phyloP scores from a whole-genome alignment of 2,329 filamentous ascomycete genomes.

The Fusarium lateritium region DNA sequence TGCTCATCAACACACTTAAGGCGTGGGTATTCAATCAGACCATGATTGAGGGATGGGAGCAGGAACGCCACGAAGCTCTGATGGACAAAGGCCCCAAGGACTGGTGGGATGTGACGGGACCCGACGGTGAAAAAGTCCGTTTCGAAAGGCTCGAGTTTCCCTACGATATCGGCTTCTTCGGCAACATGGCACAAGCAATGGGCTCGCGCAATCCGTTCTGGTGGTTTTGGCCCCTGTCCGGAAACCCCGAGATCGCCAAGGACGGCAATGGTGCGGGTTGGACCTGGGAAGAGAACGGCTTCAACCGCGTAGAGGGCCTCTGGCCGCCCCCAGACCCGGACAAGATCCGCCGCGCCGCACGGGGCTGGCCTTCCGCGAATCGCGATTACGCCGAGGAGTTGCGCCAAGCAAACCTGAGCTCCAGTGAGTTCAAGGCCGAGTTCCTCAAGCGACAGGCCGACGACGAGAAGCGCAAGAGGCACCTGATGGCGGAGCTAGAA shows the following conservation, averaged over 20 bases:
- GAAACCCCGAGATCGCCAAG: slow-evolving; percentile 60
- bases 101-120: slow-evolving; percentile 59
- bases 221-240: slow-evolving; percentile 80
- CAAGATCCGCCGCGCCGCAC: slow-evolving; percentile 64
- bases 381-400: slow-evolving; percentile 55
- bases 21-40: slow-evolving; percentile 79
- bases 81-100: slow-evolving; percentile 63
- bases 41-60: slow-evolving; percentile 86
- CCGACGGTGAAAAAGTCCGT: slow-evolving; percentile 59
- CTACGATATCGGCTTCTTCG: slow-evolving; percentile 83
- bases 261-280: slow-evolving; percentile 63
- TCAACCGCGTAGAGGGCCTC: slow-evolving; percentile 74
- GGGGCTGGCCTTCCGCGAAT: slow-evolving; percentile 58
- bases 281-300: slow-evolving; percentile 81
- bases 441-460: slow-evolving; percentile 66
- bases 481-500: slow-evolving; percentile 65
- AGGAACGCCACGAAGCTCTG: slow-evolving; percentile 73
- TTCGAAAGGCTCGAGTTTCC: slow-evolving; percentile 82
- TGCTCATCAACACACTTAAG: slow-evolving; percentile 74
- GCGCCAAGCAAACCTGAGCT: slow-evolving; percentile 54
- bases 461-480: slow-evolving; percentile 60
- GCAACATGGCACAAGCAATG: slow-evolving; percentile 83
- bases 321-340: slow-evolving; percentile 78
- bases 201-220: slow-evolving; percentile 74
- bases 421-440: slow-evolving; percentile 63